A percentile compares a stretch with the other conserved stretches of the same genome.
These are phyloP conservation scores for Boletus speciosus DNA, from an alignment of 768 basidiomycete species.

Conservation along the genomic window DNA sequence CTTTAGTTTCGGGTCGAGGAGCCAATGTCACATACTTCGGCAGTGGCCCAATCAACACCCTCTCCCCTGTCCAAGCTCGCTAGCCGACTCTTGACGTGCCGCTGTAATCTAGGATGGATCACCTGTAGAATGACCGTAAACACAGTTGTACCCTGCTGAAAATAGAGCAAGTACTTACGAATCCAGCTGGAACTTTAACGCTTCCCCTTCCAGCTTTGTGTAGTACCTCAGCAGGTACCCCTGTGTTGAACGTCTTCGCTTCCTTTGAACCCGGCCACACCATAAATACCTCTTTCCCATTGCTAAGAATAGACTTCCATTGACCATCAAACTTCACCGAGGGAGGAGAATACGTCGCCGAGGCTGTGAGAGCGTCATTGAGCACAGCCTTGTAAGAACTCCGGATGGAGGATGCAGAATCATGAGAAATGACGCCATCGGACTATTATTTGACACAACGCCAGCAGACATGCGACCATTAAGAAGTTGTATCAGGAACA, in stretches of 20 bases:
- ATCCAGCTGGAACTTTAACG: slow-evolving; percentile 53
- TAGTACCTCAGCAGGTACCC: slow-evolving; percentile 52
- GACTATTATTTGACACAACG: slow-evolving; percentile 10
- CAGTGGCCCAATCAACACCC: slow-evolving; percentile 88
- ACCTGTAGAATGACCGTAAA: slow-evolving; percentile 43
- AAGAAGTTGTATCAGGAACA: background rate
- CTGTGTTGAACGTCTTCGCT: slow-evolving; percentile 64
- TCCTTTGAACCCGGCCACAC: slow-evolving; percentile 58
- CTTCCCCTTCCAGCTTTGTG: slow-evolving; percentile 63
- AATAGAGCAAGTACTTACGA: slow-evolving; percentile 47
- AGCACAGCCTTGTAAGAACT: slow-evolving; percentile 58
- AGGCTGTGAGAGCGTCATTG: slow-evolving; percentile 53
- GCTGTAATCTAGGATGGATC: slow-evolving; percentile 71
- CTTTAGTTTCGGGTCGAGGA: background rate
- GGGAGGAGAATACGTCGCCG: slow-evolving; percentile 45
- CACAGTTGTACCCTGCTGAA: background rate
- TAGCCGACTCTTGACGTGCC: slow-evolving; percentile 78
- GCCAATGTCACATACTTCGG: slow-evolving; percentile 53
- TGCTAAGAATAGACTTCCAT: slow-evolving; percentile 45
- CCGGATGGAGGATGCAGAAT: slow-evolving; percentile 50
- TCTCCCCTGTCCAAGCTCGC: slow-evolving; percentile 61
- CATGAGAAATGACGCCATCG: slow-evolving; percentile 43
- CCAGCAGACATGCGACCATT: background rate
- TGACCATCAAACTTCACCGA: slow-evolving; percentile 60
- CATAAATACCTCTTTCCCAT: slow-evolving; percentile 21